Conservation (phyloP, 2,329 filamentous ascomycete species). For the Penicillium occitanis region DNA sequence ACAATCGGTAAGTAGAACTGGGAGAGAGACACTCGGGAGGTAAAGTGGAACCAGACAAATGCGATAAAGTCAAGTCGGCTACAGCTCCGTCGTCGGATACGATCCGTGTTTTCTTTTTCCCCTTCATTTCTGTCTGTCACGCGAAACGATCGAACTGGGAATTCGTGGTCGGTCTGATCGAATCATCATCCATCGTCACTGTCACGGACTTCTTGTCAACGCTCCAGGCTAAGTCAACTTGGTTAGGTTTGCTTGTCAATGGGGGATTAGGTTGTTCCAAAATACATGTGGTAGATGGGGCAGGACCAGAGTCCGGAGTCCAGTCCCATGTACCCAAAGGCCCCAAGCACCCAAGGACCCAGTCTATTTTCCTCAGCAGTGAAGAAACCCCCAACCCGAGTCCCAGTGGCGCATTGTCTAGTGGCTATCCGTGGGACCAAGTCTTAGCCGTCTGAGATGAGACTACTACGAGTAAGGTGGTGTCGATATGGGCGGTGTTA, state of each 20-base stretch:
- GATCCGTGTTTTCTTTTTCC: conserved; percentile 1
- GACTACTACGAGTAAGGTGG: neutral
- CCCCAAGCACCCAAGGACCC: conserved; percentile 7
- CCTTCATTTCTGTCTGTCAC: conserved; percentile 7
- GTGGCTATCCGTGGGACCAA: conserved; percentile 10
- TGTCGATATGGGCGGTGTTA: neutral
- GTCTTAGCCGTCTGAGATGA: neutral
- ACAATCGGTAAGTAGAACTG: neutral
- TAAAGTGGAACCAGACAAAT: conserved; percentile 4
- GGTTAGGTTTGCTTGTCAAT: conserved; percentile 3
- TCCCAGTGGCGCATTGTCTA: conserved; percentile 10
- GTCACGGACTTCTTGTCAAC: neutral
- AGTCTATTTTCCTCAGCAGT: conserved; percentile 9
- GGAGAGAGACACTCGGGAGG: no score
- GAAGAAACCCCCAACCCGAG: conserved; percentile 12
- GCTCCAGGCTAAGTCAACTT: neutral
- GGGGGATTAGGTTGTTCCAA: conserved; percentile 5
- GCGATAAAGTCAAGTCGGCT: conserved; percentile 5
- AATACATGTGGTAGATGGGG: conserved; percentile 7
- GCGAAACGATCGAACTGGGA: neutral
- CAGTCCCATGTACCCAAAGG: conserved; percentile 5
- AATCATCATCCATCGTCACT: conserved; percentile 8
- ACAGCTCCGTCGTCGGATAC: neutral
- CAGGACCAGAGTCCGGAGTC: neutral
- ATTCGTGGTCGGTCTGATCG: neutral